These are phyloP conservation scores for Zoysia pacifica DNA, from an alignment of 176 grass and related monocot species.

Conservation along the genomic window DNA sequence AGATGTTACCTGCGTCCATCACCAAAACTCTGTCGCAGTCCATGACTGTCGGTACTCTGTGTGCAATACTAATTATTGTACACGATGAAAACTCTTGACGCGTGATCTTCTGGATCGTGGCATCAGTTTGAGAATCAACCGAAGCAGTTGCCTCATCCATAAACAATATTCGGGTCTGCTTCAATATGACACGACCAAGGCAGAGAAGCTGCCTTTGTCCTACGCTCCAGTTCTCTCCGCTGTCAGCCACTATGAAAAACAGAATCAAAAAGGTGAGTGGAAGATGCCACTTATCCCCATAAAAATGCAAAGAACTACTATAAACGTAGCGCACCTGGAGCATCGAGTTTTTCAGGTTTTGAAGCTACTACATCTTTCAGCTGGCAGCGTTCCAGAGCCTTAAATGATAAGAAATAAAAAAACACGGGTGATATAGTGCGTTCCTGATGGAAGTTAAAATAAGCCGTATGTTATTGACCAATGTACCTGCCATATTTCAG, in stretches of 20 bases:
- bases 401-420: constrained; percentile 30
- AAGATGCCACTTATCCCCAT: background rate
- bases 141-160: constrained; percentile 99
- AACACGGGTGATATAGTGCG: background rate
- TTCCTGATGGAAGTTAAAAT: background rate
- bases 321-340: constrained; percentile 57
- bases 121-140: constrained; percentile 92
- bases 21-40: constrained; percentile 89
- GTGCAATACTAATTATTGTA: constrained; percentile 96
- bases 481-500: constrained; percentile 93
- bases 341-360: constrained; percentile 86
- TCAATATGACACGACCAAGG: constrained; percentile 81
- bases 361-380: constrained; percentile 83
- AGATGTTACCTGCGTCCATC: constrained; percentile 63
- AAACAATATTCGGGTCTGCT: constrained; percentile 68
- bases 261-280: constrained; percentile 14
- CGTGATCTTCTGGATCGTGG: constrained; percentile 80
- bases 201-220: constrained; percentile 93
- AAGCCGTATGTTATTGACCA: background rate
- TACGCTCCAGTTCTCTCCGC: constrained; percentile 94
- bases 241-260: constrained; percentile 68
- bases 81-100: constrained; percentile 74
- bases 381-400: constrained; percentile 94
- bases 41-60: constrained; percentile 98
- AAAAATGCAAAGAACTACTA: background rate